Conservation (phyloP, 352 stramenopile genomes). For the Aphanomyces cochlioides region DNA sequence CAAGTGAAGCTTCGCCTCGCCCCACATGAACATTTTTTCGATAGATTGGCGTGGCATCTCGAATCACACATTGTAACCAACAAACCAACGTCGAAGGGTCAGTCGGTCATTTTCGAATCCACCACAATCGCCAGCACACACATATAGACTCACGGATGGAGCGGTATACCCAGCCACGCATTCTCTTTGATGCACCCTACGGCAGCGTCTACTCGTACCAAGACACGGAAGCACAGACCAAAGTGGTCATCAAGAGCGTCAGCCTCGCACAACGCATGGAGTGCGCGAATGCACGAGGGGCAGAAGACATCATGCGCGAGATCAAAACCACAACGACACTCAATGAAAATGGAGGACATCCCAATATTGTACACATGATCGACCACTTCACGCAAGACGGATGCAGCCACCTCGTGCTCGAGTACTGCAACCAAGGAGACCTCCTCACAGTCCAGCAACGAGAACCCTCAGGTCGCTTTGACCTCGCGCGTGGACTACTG, state of each 20-base stretch:
- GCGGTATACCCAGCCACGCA: background rate
- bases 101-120: background rate
- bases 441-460: slow-evolving; percentile 32
- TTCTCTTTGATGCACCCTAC: slow-evolving; percentile 15
- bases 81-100: background rate
- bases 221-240: background rate
- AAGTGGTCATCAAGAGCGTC: slow-evolving; percentile 9
- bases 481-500: slow-evolving; percentile 23
- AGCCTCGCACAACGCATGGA: background rate
- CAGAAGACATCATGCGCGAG: slow-evolving; percentile 33
- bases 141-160: background rate
- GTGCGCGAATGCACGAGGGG: background rate
- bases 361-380: slow-evolving; percentile 34
- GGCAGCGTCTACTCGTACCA: background rate
- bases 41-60: slow-evolving; percentile 5
- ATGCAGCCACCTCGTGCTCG: slow-evolving; percentile 35
- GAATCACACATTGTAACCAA: slow-evolving; percentile 10
- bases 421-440: slow-evolving; percentile 41
- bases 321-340: slow-evolving; percentile 33
- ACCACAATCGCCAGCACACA: background rate
- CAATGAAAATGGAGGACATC: slow-evolving; percentile 31
- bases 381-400: slow-evolving; percentile 29
- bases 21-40: background rate
- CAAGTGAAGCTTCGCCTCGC: too few species aligned
- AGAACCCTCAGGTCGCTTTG: slow-evolving; percentile 31